phyloP scores from a whole-genome alignment of 768 basidiomycete genomes.

The Boletus barrowsii region DNA sequence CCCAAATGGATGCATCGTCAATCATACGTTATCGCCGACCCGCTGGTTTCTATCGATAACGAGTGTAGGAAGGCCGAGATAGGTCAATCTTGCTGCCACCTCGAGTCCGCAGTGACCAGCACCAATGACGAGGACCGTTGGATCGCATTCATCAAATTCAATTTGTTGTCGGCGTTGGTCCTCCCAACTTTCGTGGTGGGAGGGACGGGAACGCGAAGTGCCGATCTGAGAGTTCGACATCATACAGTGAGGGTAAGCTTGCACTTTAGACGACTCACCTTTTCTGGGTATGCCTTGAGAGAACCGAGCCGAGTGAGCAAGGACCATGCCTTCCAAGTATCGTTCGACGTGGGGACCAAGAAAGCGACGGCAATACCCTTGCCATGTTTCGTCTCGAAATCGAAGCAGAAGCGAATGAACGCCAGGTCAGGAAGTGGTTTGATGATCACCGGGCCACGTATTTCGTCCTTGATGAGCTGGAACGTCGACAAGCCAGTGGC shows the following conservation, averaged over 20 bases:
- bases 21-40: constrained; percentile 44
- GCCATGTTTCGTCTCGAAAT: constrained; percentile 49
- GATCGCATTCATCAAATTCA: constrained; percentile 45
- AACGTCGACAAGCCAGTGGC: constrained; percentile 15
- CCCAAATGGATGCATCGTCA: neutral
- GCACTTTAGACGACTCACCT: constrained; percentile 17
- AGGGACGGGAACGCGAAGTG: constrained; percentile 35
- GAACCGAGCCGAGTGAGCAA: constrained; percentile 58
- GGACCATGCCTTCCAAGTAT: constrained; percentile 56
- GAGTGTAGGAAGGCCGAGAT: constrained; percentile 50
- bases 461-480: constrained; percentile 19
- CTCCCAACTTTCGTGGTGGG: constrained; percentile 52
- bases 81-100: constrained; percentile 58
- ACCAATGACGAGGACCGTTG: constrained; percentile 60
- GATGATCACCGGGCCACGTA: constrained; percentile 33
- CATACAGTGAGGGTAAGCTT: neutral
- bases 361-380: constrained; percentile 51
- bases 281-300: constrained; percentile 51
- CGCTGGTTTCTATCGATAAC: constrained; percentile 50
- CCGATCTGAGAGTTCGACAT: constrained; percentile 27
- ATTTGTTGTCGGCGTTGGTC: constrained; percentile 38
- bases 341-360: constrained; percentile 39
- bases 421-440: constrained; percentile 49
- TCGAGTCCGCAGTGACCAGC: constrained; percentile 66
- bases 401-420: constrained; percentile 57